A percentile compares a stretch with the other conserved stretches of the same genome.
Evolutionary conservation across 768 basidiomycete species (phyloP).

Genomic region (Hortiboletus campestris): DNA sequence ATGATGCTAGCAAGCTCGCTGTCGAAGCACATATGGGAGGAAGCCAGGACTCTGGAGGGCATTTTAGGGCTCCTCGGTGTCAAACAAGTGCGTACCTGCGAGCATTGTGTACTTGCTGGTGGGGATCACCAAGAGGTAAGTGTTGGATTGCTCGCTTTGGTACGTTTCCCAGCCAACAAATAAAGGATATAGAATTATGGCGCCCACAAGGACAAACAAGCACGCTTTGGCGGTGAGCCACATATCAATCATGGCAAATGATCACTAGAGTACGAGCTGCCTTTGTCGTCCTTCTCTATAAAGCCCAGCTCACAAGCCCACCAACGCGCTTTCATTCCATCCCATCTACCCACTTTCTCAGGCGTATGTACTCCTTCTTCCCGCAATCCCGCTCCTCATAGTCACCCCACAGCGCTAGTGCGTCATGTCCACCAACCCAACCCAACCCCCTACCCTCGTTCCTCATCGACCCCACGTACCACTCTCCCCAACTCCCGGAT

Average conservation of each 20-base stretch:
- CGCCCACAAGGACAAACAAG: conserved; percentile 50
- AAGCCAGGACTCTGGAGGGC: not conserved
- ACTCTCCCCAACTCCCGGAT: conserved; percentile 19
- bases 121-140: not conserved
- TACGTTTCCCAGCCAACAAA: conserved; percentile 32
- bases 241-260: conserved; percentile 35
- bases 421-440: conserved; percentile 16
- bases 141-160: conserved; percentile 1
- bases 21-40: not conserved
- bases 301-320: conserved; percentile 10
- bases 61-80: not conserved
- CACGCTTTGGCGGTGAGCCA: conserved; percentile 32
- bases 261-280: conserved; percentile 21
- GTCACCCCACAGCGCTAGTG: conserved; percentile 2
- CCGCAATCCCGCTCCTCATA: not conserved
- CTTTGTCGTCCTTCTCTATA: conserved; percentile 30
- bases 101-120: not conserved
- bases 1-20: not conserved
- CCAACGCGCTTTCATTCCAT: not conserved
- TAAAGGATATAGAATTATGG: conserved; percentile 25
- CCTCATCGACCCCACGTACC: not conserved
- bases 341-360: not conserved
- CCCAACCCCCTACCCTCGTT: conserved; percentile 10
- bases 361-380: not conserved
- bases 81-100: not conserved